Evolutionary conservation across 306 rosid genomes (phyloP), one percentile per base, ranked within the genome.

Genomic region (Cajanus cajan): DNA sequence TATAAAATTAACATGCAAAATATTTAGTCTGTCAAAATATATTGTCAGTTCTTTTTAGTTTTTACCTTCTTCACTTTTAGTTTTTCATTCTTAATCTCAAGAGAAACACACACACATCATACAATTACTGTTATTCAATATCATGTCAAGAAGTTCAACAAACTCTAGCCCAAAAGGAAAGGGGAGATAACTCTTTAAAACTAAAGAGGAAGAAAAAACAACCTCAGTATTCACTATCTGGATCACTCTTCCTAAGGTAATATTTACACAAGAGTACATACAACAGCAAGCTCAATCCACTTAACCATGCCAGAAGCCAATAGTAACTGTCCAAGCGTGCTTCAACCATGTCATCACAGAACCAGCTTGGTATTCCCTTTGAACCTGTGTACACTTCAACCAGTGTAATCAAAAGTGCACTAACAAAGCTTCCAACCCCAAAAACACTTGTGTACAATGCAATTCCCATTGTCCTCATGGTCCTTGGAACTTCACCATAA

Each of bases 371-470:
- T 43, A 13, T 73, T 40, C 94, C 94, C 52, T 85, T 69, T 2
- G 88, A 75, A 28, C 78, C 72, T 14, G 98, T 89, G 59, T 73
- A 59, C 1, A 80, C 74, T 62, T 95, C 98, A 4, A 95, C 84
- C 0, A 89, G 31, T 24, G 94, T 86, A 45, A 95, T 95, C 77
- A 91, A 64, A 18, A 95, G 4, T 10, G 97, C 97, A 77, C 99
- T 93, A 85, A 91, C 82, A 81, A 88, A 95, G 86, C 99, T 90
- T 65, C 99, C 99, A 21, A 93, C 96, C 3, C 99, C 99, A 48
- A 93, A 95, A 82, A 95, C 99, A 68, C 99, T 91, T 0, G 88
- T 91, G 65, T 90, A 87, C 44, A 95, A 71, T 0, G 98, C 98
- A 80, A 95, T 90, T 3, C 90, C 99, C 87, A 90, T 83, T 2